phyloP scores from a whole-genome alignment of 192 early-diverging fungal species.

The Rhizophlyctis rosea region DNA sequence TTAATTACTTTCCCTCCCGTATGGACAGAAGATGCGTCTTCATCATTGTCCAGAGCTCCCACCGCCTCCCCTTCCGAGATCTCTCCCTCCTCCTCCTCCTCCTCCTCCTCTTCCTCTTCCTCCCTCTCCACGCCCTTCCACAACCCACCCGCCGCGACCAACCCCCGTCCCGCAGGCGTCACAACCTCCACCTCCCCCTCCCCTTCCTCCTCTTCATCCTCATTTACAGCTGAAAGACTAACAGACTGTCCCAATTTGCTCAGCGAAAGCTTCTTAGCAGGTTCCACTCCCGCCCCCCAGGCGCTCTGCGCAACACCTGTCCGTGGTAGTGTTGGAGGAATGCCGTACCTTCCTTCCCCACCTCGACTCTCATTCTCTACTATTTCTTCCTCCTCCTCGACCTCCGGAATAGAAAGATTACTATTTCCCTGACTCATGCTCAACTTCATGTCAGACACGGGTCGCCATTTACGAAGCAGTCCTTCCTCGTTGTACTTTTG shows the following conservation, averaged over 20 bases:
- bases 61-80: background rate
- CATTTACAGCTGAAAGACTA: too few species aligned
- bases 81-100: background rate
- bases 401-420: too few species aligned
- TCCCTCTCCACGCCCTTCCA: conserved; percentile 1
- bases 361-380: too few species aligned
- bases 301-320: too few species aligned
- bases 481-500: background rate
- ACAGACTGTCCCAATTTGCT: too few species aligned
- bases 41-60: background rate
- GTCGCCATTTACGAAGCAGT: background rate
- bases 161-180: background rate
- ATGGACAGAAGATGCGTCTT: background rate
- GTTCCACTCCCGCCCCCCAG: too few species aligned
- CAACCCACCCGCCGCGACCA: background rate
- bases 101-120: background rate
- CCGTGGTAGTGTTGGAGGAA: too few species aligned
- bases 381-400: too few species aligned
- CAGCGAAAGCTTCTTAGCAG: too few species aligned
- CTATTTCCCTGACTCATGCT: too few species aligned
- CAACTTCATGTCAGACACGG: background rate
- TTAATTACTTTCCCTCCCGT: conserved; percentile 1
- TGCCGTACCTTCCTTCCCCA: too few species aligned
- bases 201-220: background rate
- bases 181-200: background rate